Evolutionary conservation across 257 asterid genomes (phyloP).

Genomic region (Solanum peruvianum): DNA sequence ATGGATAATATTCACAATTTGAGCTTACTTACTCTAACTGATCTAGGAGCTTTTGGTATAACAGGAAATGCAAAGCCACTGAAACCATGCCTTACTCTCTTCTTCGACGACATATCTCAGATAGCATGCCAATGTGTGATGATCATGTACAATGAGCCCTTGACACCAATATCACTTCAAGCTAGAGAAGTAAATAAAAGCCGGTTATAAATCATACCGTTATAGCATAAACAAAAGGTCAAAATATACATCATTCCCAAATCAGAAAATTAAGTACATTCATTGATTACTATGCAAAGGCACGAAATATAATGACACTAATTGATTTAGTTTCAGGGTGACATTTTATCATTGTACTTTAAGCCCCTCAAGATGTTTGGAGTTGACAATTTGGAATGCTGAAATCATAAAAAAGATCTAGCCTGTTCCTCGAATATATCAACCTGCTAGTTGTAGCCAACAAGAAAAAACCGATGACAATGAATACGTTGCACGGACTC

Average conservation of each 20-base stretch:
- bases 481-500: too few relatives aligned
- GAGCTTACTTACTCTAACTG: constrained; percentile 39
- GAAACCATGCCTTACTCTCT: constrained; percentile 36
- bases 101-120: constrained; percentile 51
- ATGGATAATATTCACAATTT: not conserved
- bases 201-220: not conserved
- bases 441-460: not conserved
- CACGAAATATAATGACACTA: not conserved
- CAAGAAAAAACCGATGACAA: not conserved
- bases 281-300: not conserved
- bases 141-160: not conserved
- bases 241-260: not conserved
- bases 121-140: constrained; percentile 37
- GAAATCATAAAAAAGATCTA: not conserved
- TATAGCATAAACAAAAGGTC: not conserved
- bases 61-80: constrained; percentile 31
- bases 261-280: not conserved
- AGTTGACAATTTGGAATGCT: not conserved
- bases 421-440: not conserved
- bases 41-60: constrained; percentile 73
- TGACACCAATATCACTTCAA: not conserved
- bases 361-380: not conserved
- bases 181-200: not conserved
- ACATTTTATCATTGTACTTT: not conserved
- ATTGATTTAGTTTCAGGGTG: not conserved